Evolutionary conservation across 1,139 yeast species (phyloP), one percentile per base, ranked within the genome.

Genomic region (Taiozyma sp.): DNA sequence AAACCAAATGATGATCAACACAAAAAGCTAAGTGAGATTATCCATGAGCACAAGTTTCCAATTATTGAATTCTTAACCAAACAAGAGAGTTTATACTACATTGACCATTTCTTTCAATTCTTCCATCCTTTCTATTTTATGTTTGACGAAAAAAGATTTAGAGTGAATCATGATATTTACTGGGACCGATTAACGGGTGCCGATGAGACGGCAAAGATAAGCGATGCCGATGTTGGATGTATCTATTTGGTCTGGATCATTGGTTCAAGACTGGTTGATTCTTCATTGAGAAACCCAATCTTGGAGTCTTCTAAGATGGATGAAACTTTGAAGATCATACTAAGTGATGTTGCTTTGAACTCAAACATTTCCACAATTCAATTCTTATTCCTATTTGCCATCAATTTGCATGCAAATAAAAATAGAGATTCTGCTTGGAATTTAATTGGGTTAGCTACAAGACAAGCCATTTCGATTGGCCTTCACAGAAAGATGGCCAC

Each of bases 381-480:
- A 39, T 64, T 74, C 27, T 55, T 75, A 12, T 66, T 71, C 43
- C 56, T 75, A 29, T 63, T 75, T 39, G 69, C 79, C 0, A 65
- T 71, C n/a, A 72, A 74, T 58, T 57, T 74, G 38, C 73, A 74
- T 44, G 67, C 76, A 48, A 69, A 68, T 32, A 73, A 70, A 57
- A 73, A 73, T 44, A 66, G 78, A 51, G 80, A 76, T 52, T 70
- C 75, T 43, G 73, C 77, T 0, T 76, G 75, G 67, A 70, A 75
- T 50, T 55, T 76, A 44, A 64, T 72, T 59, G 75, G 76, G 40
- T 55, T 74, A 43, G 79, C 78, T 12, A 67, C 72, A 4, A 64
- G 76, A 49, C 80, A 75, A 57, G 73, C 77, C 0, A 67, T 71
- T 42, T 67, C 78, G n/a, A 60, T 76, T 24, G 80, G 80, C 0